A percentile compares a stretch with the other conserved stretches of the same genome.
phyloP scores from a whole-genome alignment of 306 rosid species.

The Acmispon strigosus region DNA sequence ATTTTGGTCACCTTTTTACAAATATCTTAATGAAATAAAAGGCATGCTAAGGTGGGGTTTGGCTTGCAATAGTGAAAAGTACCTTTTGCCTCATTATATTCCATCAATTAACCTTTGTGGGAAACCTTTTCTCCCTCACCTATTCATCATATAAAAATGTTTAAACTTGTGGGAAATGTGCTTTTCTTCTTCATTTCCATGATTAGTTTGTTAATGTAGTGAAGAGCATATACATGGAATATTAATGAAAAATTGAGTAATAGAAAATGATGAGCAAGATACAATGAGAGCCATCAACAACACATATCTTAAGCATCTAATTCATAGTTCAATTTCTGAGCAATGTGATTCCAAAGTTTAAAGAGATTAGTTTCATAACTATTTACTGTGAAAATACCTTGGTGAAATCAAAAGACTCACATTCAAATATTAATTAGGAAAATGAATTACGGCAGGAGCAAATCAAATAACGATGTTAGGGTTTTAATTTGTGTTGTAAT shows the following conservation, averaged over 20 bases:
- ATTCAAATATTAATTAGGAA: not conserved
- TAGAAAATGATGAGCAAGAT: not conserved
- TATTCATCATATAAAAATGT: constrained; percentile 4
- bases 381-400: too few species aligned
- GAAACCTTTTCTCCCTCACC: constrained; percentile 29
- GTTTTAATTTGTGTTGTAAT: too few species aligned
- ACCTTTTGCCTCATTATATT: constrained; percentile 64
- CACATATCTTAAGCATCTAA: too few species aligned
- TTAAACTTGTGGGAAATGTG: constrained; percentile 24
- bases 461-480: too few species aligned
- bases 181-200: constrained; percentile 25
- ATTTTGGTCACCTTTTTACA: constrained; percentile 34
- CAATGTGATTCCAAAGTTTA: too few species aligned
- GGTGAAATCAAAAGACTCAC: too few species aligned
- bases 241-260: not conserved
- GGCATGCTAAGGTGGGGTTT: constrained; percentile 54
- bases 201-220: not conserved
- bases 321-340: too few species aligned
- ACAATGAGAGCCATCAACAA: not conserved
- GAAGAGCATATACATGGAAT: not conserved
- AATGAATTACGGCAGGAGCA: too few species aligned
- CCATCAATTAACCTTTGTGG: constrained; percentile 56
- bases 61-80: constrained; percentile 57
- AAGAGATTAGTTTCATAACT: too few species aligned
- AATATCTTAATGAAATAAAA: constrained; percentile 21